Conservation (phyloP, 495 filamentous ascomycete species). For the Penicillium chermesinum region DNA sequence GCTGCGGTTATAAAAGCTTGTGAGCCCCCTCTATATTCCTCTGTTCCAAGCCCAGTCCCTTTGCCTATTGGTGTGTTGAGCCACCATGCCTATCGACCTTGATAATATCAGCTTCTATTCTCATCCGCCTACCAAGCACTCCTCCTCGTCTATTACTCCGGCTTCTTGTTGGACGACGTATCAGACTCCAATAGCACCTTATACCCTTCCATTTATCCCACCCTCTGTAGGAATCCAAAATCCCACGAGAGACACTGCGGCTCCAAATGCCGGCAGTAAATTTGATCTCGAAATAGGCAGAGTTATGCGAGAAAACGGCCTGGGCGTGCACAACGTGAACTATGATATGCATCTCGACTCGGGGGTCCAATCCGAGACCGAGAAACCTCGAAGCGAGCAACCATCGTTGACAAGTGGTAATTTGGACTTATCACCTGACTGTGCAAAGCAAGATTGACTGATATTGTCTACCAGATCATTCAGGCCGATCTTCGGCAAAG, state of each 20-base stretch:
- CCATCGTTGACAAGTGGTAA: neutral
- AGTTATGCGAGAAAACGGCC: neutral
- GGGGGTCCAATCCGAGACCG: neutral
- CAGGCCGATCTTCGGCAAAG: neutral
- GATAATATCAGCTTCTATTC: neutral
- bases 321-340: neutral
- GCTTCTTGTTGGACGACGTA: neutral
- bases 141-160: neutral
- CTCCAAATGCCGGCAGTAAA: neutral
- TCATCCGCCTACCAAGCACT: neutral
- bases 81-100: neutral
- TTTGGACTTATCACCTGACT: neutral
- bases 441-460: neutral
- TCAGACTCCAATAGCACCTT: neutral
- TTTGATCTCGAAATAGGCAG: neutral
- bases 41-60: neutral
- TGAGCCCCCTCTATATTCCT: neutral
- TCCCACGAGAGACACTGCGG: neutral
- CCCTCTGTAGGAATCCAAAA: neutral
- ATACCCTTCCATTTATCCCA: neutral
- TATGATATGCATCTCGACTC: neutral
- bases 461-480: neutral
- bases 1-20: neutral
- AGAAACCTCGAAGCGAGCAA: neutral
- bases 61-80: neutral